Evolutionary conservation across 768 basidiomycete species (phyloP).

Genomic region (Cystofilobasidium capitatum): DNA sequence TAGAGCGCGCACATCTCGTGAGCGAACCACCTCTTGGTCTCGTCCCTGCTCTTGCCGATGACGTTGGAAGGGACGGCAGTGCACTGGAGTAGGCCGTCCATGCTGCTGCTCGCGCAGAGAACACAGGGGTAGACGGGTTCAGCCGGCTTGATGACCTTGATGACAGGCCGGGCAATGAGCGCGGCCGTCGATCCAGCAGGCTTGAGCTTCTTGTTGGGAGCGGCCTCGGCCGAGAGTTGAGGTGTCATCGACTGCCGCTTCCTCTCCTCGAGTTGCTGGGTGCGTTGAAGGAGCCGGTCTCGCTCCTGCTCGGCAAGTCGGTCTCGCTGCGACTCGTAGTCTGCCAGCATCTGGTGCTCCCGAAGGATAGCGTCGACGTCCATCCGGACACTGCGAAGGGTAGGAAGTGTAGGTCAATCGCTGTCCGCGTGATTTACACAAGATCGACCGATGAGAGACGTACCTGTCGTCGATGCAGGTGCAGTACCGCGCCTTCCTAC

Average conservation of each 20-base stretch:
- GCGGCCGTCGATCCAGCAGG: neutral
- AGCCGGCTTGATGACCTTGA: neutral
- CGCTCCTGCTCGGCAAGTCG: neutral
- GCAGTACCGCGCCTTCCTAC: constrained; percentile 55
- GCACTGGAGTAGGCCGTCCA: constrained; percentile 31
- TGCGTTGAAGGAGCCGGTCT: neutral
- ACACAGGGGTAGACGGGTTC: constrained; percentile 26
- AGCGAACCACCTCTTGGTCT: constrained; percentile 52
- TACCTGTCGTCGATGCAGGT: constrained; percentile 41
- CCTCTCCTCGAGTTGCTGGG: constrained; percentile 6
- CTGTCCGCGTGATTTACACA: constrained; percentile 41
- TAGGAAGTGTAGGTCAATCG: constrained; percentile 41
- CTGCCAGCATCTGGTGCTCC: constrained; percentile 42
- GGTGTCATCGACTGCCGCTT: neutral
- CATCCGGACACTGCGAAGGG: constrained; percentile 64
- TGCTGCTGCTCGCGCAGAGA: constrained; percentile 31
- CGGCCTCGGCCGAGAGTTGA: neutral
- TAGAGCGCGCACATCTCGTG: constrained; percentile 71
- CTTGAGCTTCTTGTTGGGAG: constrained; percentile 6
- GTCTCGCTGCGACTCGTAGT: constrained; percentile 28
- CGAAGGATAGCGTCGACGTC: constrained; percentile 77
- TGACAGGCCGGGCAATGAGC: neutral
- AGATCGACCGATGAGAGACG: constrained; percentile 38
- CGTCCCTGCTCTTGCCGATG: constrained; percentile 49
- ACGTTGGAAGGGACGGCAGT: constrained; percentile 44